Percentiles rank a stretch among this genome's conserved stretches.
Evolutionary conservation across 2,329 filamentous ascomycete species (phyloP).

Genomic region (Alternaria sp.): DNA sequence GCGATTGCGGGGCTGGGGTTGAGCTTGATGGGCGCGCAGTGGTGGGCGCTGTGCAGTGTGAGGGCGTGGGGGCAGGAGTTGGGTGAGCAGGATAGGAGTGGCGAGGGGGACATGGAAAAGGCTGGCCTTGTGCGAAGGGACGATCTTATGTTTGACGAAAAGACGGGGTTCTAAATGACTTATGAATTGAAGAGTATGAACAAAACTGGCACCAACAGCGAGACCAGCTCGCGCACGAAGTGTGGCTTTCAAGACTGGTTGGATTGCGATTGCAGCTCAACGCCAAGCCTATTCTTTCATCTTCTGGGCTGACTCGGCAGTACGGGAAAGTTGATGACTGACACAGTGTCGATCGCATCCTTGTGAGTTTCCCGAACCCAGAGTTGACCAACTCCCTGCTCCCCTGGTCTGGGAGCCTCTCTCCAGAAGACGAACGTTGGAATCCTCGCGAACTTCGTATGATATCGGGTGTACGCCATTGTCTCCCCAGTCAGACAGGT

Average conservation of each 20-base stretch:
- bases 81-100: background rate
- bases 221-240: background rate
- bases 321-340: conserved; percentile 29
- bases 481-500: conserved; percentile 36
- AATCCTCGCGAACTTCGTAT: no score
- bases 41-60: conserved; percentile 41
- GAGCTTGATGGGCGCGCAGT: conserved; percentile 40
- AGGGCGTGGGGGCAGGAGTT: conserved; percentile 33
- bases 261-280: background rate
- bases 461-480: conserved; percentile 35
- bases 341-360: conserved; percentile 6
- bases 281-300: background rate
- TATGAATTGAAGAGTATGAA: conserved; percentile 10
- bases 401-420: background rate
- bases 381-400: conserved; percentile 10
- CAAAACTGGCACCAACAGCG: background rate
- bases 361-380: conserved; percentile 33
- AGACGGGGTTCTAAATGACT: conserved; percentile 13
- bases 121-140: conserved; percentile 4
- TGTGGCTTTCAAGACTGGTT: background rate
- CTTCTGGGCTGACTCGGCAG: conserved; percentile 1
- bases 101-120: conserved; percentile 22
- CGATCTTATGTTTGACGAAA: conserved; percentile 4
- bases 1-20: conserved; percentile 29
- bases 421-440: conserved; percentile 33